These are phyloP conservation scores for Myxozyma melibiosi DNA, from an alignment of 805 yeast species.

Conservation along the genomic window DNA sequence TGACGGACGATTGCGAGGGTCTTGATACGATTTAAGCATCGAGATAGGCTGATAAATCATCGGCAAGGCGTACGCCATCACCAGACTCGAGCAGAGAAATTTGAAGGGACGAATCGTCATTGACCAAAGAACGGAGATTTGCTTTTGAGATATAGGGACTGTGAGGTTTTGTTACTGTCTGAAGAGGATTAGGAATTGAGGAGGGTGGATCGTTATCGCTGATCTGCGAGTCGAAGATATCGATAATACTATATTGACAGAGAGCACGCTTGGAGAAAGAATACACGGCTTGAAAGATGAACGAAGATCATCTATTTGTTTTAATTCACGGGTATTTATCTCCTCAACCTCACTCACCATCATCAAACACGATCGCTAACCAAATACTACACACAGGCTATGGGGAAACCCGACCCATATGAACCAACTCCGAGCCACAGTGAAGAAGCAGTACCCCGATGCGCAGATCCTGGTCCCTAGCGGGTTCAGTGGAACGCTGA, in stretches of 20 bases:
- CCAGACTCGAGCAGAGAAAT: too few species aligned
- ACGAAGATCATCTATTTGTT: conserved; percentile 60
- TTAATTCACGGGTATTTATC: conserved; percentile 70
- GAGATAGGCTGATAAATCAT: too few species aligned
- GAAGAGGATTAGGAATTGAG: too few species aligned
- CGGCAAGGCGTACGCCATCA: too few species aligned
- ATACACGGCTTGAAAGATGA: conserved; percentile 3
- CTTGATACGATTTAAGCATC: too few species aligned
- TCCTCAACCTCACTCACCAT: too few species aligned
- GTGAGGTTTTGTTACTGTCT: too few species aligned
- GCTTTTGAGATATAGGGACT: too few species aligned
- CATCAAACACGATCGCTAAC: not conserved
- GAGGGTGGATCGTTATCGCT: too few species aligned
- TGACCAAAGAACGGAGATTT: too few species aligned
- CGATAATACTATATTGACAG: not conserved
- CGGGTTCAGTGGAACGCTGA: conserved; percentile 26
- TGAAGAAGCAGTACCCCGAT: conserved; percentile 46
- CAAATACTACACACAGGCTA: conserved; percentile 40
- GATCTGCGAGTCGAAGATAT: not conserved
- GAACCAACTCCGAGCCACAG: conserved; percentile 49
- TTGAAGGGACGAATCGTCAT: too few species aligned
- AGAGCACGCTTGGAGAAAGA: not conserved
- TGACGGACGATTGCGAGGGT: too few species aligned
- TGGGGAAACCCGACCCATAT: conserved; percentile 71
- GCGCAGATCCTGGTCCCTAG: conserved; percentile 39